phyloP scores from a whole-genome alignment of 1,284 basidiomycete species.

The Boletus semigastroideus region DNA sequence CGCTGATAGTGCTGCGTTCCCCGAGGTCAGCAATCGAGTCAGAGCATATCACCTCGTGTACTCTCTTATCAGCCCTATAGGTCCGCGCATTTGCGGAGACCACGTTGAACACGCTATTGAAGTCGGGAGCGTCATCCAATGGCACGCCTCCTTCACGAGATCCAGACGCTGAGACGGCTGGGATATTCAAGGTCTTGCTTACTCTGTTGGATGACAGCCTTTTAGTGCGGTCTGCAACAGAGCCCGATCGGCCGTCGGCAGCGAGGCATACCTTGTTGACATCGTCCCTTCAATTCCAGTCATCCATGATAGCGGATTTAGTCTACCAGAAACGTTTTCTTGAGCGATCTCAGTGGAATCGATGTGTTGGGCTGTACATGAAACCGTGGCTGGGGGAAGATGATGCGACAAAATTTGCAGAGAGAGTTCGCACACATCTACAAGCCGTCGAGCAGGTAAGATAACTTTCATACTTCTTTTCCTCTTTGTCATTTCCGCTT shows the following conservation, averaged over 20 bases:
- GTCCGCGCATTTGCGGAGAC: conserved; percentile 89
- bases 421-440: conserved; percentile 72
- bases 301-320: conserved; percentile 76
- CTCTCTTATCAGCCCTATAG: conserved; percentile 36
- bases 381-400: conserved; percentile 63
- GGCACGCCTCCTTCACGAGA: conserved; percentile 70
- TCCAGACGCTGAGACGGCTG: conserved; percentile 57
- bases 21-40: conserved; percentile 61
- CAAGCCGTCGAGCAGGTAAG: conserved; percentile 70
- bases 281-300: conserved; percentile 66
- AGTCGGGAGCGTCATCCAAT: conserved; percentile 76
- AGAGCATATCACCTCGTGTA: conserved; percentile 11
- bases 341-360: conserved; percentile 68
- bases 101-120: conserved; percentile 73
- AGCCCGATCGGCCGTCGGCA: conserved; percentile 46
- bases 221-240: conserved; percentile 39
- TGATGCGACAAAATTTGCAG: conserved; percentile 52
- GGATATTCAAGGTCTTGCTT: conserved; percentile 55
- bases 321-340: conserved; percentile 67
- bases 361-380: conserved; percentile 72
- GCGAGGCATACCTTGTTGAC: conserved; percentile 51
- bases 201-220: conserved; percentile 59
- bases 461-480: conserved; percentile 6
- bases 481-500: conserved; percentile 6
- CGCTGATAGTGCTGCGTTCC: conserved; percentile 90